Evolutionary conservation across 164 flowering plant species (phyloP), one percentile per base, ranked within the genome.

Genomic region (Umbellularia californica): DNA sequence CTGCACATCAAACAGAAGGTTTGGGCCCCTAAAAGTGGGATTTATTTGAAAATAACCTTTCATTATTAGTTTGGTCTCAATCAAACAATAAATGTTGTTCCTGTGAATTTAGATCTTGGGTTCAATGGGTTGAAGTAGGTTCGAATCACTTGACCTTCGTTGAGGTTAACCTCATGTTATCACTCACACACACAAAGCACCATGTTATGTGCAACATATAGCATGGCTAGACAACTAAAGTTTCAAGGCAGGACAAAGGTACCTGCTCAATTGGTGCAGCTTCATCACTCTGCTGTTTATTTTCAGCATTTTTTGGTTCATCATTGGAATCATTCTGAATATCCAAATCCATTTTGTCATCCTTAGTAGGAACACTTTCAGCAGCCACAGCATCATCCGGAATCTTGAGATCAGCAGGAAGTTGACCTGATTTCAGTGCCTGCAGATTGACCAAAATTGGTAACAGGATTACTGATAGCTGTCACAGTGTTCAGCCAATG

Each of bases 401-500:
- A 72, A 81, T 81, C 73, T 80, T 74, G 58, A 92, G 82, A 73
- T 87, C 93, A 71, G 93, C 88, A 58, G 97, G 97, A 79, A 90
- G 87, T 77, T 90, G 95, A 23, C 95, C 97, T 14, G 93, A 83
- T 80, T 90, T 88, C 83, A 92, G 65, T 64, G 95, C 94, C 94
- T 92, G 84, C 25, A 67, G 63, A 33, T 41, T 66, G 19, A 27
- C 22, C 25, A 71, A 27, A 9, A 74, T 71, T 7, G 71, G 50
- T 13, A 41, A 71, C 15, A 22, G n/a, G 69, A 14, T 13, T 30
- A 67, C 15, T 33, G n/a, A n/a, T 51, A 35, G 50, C 27, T 50
- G 58, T 17, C 50, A 25, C n/a, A 35, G 47, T 35, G 60, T 55
- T 17, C 20, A 12, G 19, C 19, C 17, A 55, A 4, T 17, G 27